phyloP scores from a whole-genome alignment of 192 early-diverging fungal species.

The Entomortierella beljakovae region DNA sequence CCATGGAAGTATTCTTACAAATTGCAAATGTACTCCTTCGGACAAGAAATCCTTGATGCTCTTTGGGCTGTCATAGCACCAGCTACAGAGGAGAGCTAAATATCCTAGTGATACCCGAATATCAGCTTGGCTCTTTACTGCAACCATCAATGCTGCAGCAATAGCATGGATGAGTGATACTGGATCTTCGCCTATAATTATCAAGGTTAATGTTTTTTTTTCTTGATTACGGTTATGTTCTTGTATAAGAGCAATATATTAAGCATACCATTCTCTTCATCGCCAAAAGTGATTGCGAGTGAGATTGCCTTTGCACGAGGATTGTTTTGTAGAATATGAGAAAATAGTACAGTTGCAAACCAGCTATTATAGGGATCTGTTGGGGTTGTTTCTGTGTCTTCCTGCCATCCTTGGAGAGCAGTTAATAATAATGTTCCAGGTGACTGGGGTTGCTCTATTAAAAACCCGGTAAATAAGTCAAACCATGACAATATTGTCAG shows the following conservation, averaged over 20 bases:
- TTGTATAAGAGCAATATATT: not conserved
- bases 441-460: constrained; percentile 77
- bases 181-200: constrained; percentile 70
- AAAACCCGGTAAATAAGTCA: not conserved
- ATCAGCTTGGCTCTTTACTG: constrained; percentile 73
- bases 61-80: constrained; percentile 86
- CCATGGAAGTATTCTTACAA: constrained; percentile 65
- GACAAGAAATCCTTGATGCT: constrained; percentile 87
- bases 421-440: constrained; percentile 90
- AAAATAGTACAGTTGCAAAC: constrained; percentile 89
- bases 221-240: not conserved
- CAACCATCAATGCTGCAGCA: constrained; percentile 76
- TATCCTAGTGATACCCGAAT: constrained; percentile 81
- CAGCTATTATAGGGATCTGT: constrained; percentile 88
- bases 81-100: constrained; percentile 82
- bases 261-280: constrained; percentile 72
- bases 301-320: constrained; percentile 82
- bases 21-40: constrained; percentile 91
- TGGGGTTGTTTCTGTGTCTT: constrained; percentile 44
- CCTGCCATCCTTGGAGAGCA: constrained; percentile 82
- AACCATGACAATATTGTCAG: not conserved
- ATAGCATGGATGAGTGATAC: constrained; percentile 92
- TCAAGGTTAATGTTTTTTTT: not conserved
- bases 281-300: constrained; percentile 77
- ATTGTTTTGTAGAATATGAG: constrained; percentile 83